Base-by-base conservation (phyloP, 2,329 filamentous ascomycete species). In the Sclerotinia trifoliorum region DNA sequence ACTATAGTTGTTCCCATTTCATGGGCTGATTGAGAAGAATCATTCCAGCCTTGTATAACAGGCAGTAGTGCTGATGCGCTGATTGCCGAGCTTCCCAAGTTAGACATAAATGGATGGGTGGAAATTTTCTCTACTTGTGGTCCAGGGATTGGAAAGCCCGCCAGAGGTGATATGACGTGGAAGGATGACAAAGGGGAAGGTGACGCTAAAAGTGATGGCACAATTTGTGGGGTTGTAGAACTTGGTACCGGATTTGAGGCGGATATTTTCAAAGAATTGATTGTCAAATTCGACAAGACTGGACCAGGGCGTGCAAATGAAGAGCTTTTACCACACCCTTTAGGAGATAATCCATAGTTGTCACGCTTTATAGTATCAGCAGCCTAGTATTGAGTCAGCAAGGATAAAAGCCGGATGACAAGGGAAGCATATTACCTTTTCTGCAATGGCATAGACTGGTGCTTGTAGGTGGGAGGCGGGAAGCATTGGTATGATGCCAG, bases 351-450 rank as follows among this genome's bases (percentile, higher is more conserved):
- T 8, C 67, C 69, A 42, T 60, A 26, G 58, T 74, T 72, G 32
- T 73, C 70, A 5, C 65, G 68, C 55, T 75, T 75, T 65, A 75
- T 74, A 46, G 73, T 73, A 54, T 75, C 73, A 19, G 73, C 71
- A 61, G 73, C 73, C 73, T 75, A 63, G 13, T 10, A 46, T 8
- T 62, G 49, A 19, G 39, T 67, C 42, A 67, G 65, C 21, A 24
- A 26, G 10, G 10, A 19, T 11, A 35, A 29, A 55, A n/a, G 1
- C 8, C 17, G 19, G 15, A 35, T 32, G 49, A 72, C 68, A 21
- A 70, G 17, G 72, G 69, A 57, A 74, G n/a, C 71, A 75, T 74
- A 17, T 75, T 75, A 19, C 65, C 65, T 63, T 73, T 32, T 74
- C 72, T 15, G 72, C 72, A 52, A 73, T 66, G 26, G 71, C 72